A percentile compares a stretch with the other conserved stretches of the same genome.
Conservation (phyloP, 1,284 basidiomycete species). For the Puccinia horiana region DNA sequence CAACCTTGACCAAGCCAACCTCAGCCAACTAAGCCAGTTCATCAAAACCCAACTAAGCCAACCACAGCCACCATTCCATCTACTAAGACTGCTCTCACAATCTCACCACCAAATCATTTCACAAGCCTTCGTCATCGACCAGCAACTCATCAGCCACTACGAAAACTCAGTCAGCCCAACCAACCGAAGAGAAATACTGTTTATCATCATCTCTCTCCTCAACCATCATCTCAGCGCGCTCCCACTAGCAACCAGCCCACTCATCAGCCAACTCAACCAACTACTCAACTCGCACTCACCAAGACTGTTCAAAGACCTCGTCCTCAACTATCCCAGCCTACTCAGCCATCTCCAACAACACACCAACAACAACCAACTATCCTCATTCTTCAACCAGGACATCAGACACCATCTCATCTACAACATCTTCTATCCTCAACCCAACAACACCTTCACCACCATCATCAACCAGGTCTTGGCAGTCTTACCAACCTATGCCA, state of each 20-base stretch:
- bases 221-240: not conserved
- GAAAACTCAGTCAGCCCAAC: not conserved
- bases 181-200: not conserved
- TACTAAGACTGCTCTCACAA: not conserved
- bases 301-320: not conserved
- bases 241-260: not conserved
- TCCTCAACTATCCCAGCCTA: not conserved
- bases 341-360: not conserved
- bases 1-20: not conserved
- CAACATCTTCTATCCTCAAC: not conserved
- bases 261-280: not conserved
- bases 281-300: not conserved
- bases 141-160: not conserved
- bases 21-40: not conserved
- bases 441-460: not conserved
- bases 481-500: not conserved
- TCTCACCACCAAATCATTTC: not conserved
- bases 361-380: not conserved
- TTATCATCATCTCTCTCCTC: not conserved
- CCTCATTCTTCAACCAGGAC: not conserved
- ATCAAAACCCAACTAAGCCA: not conserved
- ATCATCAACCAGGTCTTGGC: not conserved
- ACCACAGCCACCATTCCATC: not conserved
- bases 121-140: not conserved
- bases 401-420: not conserved